Conservation (phyloP, 352 stramenopile species). For the Thalassiosira livingstoniorum region DNA sequence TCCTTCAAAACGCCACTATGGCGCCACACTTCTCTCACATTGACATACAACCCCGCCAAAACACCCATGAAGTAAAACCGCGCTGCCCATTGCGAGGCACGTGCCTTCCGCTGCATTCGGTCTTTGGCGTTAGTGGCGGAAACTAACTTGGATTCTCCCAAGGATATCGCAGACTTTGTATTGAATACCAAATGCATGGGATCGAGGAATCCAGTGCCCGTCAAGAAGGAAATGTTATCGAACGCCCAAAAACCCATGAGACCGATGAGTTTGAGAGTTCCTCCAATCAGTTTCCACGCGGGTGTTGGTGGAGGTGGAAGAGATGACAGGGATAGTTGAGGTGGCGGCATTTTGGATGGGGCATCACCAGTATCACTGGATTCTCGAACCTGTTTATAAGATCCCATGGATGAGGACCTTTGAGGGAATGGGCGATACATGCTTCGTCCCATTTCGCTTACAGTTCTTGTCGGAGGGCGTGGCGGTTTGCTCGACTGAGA, state of each 20-base stretch:
- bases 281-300: slow-evolving; percentile 63
- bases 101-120: slow-evolving; percentile 31
- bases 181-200: slow-evolving; percentile 38
- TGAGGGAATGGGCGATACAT: slow-evolving; percentile 53
- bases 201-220: slow-evolving; percentile 66
- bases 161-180: background rate
- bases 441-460: slow-evolving; percentile 41
- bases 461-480: slow-evolving; percentile 17
- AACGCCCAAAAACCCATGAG: slow-evolving; percentile 77
- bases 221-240: slow-evolving; percentile 80
- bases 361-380: slow-evolving; percentile 12
- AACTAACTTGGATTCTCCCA: background rate
- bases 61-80: slow-evolving; percentile 74
- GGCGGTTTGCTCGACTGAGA: too few relatives aligned
- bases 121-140: background rate
- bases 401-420: slow-evolving; percentile 30
- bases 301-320: slow-evolving; percentile 6
- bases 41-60: slow-evolving; percentile 67
- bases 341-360: slow-evolving; percentile 18
- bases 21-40: slow-evolving; percentile 42
- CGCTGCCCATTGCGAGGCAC: slow-evolving; percentile 52
- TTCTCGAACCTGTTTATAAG: slow-evolving; percentile 8
- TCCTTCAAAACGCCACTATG: slow-evolving; percentile 40
- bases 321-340: background rate
- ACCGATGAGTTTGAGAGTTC: slow-evolving; percentile 66